phyloP scores from a whole-genome alignment of 106 monocot genomes.

The Alisma plantagoaquatica region DNA sequence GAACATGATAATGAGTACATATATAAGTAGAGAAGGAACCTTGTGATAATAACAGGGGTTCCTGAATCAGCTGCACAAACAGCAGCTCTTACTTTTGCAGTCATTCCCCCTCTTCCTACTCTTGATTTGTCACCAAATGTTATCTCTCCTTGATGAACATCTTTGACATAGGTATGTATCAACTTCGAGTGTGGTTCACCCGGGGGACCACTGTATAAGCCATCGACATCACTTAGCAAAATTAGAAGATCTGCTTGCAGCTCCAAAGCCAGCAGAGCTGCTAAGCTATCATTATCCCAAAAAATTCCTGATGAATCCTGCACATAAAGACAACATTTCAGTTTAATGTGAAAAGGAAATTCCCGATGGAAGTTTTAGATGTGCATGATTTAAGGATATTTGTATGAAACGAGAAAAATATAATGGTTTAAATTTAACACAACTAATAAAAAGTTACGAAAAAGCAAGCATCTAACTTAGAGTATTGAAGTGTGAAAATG shows the following conservation, averaged over 20 bases:
- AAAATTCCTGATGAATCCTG: constrained; percentile 98
- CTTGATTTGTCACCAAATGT: constrained; percentile 98
- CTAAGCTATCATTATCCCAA: constrained; percentile 99
- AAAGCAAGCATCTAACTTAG: too few species aligned
- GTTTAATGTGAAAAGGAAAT: too few species aligned
- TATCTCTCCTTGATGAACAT: constrained; percentile 69
- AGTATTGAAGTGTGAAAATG: too few species aligned
- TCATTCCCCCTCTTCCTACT: constrained; percentile 95
- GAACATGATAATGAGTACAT: too few species aligned
- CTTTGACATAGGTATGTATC: constrained; percentile 83
- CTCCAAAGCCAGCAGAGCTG: constrained; percentile 77
- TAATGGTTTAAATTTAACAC: too few species aligned
- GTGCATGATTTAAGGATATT: too few species aligned
- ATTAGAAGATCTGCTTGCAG: constrained; percentile 92
- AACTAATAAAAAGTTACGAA: too few species aligned
- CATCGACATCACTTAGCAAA: constrained; percentile 96
- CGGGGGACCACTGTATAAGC: constrained; percentile 91
- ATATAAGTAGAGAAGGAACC: too few species aligned
- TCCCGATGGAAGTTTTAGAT: too few species aligned
- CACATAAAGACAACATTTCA: too few species aligned
- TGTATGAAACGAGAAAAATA: too few species aligned
- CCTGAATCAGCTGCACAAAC: constrained; percentile 59
- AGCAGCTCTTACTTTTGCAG: constrained; percentile 88
- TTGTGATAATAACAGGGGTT: constrained; percentile 82
- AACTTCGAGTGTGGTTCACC: constrained; percentile 70